Conservation (phyloP, 202 grass and related monocot species). For the Bolboschoenoplectus hybrid region DNA sequence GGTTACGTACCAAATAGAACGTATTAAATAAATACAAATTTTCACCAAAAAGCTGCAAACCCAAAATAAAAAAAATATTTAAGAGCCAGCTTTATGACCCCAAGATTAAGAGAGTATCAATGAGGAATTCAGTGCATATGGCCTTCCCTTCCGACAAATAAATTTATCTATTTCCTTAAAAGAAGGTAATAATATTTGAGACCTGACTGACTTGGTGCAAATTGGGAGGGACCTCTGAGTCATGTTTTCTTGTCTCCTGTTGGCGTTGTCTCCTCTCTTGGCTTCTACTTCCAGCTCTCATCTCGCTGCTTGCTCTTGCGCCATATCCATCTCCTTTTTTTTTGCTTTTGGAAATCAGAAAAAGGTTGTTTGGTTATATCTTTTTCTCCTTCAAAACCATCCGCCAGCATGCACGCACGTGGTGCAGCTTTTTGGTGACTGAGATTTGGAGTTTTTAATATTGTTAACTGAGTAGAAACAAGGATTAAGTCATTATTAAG, state of each 20-base stretch:
- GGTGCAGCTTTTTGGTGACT: conserved; percentile 33
- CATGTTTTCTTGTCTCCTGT: conserved; percentile 43
- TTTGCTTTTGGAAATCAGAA: conserved; percentile 11
- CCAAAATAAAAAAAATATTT: neutral
- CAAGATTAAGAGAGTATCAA: neutral
- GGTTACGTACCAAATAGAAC: neutral
- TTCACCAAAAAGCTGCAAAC: neutral
- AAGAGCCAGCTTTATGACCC: neutral
- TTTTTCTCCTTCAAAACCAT: neutral
- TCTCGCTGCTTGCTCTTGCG: neutral
- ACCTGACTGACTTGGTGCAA: conserved; percentile 1
- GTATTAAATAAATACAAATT: neutral
- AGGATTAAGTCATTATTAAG: conserved; percentile 18
- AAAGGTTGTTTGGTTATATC: neutral
- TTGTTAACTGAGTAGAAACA: conserved; percentile 3
- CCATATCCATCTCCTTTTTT: conserved; percentile 30
- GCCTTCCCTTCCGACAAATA: conserved; percentile 10
- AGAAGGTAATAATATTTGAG: conserved; percentile 25
- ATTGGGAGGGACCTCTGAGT: conserved; percentile 24
- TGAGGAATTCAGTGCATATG: conserved; percentile 30
- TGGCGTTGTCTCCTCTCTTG: conserved; percentile 37
- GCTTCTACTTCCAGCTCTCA: neutral
- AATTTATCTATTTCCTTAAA: conserved; percentile 6
- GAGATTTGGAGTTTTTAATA: conserved; percentile 30
- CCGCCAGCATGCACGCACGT: conserved; percentile 36